Base-by-base conservation (phyloP, 768 basidiomycete species). In the Pleurotus platypus region DNA sequence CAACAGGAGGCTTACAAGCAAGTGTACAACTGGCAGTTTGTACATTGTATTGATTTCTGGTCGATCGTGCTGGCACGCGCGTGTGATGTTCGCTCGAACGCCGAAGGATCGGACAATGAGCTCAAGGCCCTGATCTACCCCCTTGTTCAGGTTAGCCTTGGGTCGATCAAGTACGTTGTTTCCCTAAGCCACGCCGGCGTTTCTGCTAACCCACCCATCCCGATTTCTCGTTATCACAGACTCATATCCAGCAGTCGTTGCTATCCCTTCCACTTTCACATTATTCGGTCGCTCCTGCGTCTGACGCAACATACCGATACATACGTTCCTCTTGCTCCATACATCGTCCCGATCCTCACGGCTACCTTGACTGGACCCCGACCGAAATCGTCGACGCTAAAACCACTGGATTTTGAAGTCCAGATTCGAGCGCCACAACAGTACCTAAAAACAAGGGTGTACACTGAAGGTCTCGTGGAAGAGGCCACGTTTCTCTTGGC, bases 11-110 rank as follows among this genome's bases (percentile, higher is more conserved):
- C 92, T 7, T 95, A 90, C 74, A 89, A 88, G 69, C 87, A 90
- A 64, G 96, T 99, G 18, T 97, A 99, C 73, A 99, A 98, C 73
- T 99, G 97, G 97, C 97, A 98, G 73, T 98, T 89, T 62, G 90
- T 88, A 2, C 97, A 99, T 69, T 92, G 86, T 58, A 76, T 99
- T 61, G 97, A 99, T 75, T 98, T 98, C 66, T 99, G 97, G 97
- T 82, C 84, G 40, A 79, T 92, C 42, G 93, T 98, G 8, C 80
- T 99, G 8, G 89, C 87, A 18, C 79, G 87, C 45, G 88, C 92
- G 13, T 95, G 92, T 65, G 84, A 87, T 64, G 73, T 75, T 26
- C 75, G 86, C 63, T 73, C 76, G 2, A 78, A 84, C 58, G 67
- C 69, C 12, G 79, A 78, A 55, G 75, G 77, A 27, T 78, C 75